Conservation (phyloP, 495 filamentous ascomycete species). For the Jackrogersella minutella region DNA sequence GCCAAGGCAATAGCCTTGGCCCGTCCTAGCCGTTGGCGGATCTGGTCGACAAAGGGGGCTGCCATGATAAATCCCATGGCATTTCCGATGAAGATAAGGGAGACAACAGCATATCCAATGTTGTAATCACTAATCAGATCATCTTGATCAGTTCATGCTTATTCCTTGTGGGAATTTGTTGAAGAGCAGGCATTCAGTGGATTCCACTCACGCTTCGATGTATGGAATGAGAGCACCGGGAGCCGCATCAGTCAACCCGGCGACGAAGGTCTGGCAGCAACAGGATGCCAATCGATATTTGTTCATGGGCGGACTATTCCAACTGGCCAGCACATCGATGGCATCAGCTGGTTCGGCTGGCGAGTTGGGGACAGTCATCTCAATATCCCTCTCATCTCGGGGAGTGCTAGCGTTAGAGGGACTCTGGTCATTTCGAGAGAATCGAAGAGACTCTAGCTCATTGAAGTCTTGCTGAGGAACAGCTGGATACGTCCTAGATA, state of each 20-base stretch:
- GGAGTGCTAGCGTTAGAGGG: constrained; percentile 47
- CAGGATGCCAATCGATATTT: constrained; percentile 54
- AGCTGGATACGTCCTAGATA: constrained; percentile 51
- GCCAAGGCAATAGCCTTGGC: constrained; percentile 67
- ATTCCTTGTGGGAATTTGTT: not conserved
- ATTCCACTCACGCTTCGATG: constrained; percentile 60
- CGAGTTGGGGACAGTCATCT: constrained; percentile 59
- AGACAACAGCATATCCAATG: constrained; percentile 77
- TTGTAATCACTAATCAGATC: constrained; percentile 60
- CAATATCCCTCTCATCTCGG: constrained; percentile 58
- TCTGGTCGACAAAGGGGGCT: constrained; percentile 68
- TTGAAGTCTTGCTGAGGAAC: constrained; percentile 46
- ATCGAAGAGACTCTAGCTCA: constrained; percentile 45
- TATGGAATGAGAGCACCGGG: constrained; percentile 79
- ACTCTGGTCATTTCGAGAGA: constrained; percentile 25
- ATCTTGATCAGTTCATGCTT: constrained; percentile 1
- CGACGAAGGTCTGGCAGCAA: constrained; percentile 63
- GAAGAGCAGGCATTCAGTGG: not conserved
- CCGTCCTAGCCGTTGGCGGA: constrained; percentile 68
- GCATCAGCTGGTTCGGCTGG: constrained; percentile 47
- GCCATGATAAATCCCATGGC: constrained; percentile 79
- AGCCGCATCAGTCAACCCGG: constrained; percentile 69
- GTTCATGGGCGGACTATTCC: constrained; percentile 64
- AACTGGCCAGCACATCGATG: constrained; percentile 57
- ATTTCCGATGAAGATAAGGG: constrained; percentile 80